These are phyloP conservation scores for Eucalyptus leucophloia DNA, from an alignment of 345 rosid genomes.

Conservation along the genomic window DNA sequence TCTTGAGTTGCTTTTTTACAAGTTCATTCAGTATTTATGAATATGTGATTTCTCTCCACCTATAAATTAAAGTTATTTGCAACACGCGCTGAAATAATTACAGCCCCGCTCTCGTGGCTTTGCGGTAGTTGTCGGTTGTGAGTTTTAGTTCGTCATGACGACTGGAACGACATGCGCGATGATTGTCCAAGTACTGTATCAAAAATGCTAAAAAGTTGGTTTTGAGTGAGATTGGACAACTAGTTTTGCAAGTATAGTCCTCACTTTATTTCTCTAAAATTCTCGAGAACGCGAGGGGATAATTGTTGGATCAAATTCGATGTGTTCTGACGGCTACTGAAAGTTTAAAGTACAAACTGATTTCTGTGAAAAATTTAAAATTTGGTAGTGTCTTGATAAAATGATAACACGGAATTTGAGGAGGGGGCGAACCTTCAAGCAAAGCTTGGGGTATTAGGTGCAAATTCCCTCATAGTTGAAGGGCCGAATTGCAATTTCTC, in stretches of 20 bases:
- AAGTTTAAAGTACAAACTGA: background rate
- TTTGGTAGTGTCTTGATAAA: background rate
- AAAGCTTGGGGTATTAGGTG: background rate
- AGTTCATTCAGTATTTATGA: background rate
- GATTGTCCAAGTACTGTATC: background rate
- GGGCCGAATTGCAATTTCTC: background rate
- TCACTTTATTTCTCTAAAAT: background rate
- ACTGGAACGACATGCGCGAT: background rate
- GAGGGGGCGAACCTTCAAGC: background rate
- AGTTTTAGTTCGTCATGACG: background rate
- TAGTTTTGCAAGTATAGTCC: background rate
- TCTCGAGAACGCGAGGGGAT: background rate
- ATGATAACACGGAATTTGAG: background rate
- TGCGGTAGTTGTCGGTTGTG: rapidly evolving
- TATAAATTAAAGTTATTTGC: background rate
- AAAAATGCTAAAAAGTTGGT: background rate
- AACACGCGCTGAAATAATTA: background rate
- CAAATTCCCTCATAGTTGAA: background rate
- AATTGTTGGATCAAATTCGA: background rate
- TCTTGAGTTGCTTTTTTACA: background rate
- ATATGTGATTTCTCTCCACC: background rate
- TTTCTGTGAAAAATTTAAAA: background rate
- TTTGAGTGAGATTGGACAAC: background rate
- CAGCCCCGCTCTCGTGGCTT: background rate
- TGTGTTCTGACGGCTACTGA: background rate